Percentiles rank a stretch among this genome's conserved stretches.
These are phyloP conservation scores for Vanderwaltozyma verrucispora DNA, from an alignment of 805 yeast genomes.

Conservation along the genomic window DNA sequence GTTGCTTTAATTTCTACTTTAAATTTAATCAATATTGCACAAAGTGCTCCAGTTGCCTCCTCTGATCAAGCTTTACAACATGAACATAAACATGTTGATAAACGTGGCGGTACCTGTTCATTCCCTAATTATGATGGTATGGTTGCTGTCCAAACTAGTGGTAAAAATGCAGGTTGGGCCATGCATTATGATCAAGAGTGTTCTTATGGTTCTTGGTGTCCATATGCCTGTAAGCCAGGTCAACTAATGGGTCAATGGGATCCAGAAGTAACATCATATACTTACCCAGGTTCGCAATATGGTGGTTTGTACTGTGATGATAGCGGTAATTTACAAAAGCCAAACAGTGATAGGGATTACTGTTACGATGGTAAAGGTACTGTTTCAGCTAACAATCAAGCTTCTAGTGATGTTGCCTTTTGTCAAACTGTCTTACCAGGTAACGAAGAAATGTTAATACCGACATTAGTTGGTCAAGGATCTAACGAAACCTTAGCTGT, in stretches of 20 bases:
- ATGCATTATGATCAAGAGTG: conserved; percentile 66
- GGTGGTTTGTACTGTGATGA: conserved; percentile 77
- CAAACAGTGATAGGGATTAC: conserved; percentile 45
- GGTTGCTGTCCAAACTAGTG: conserved; percentile 52
- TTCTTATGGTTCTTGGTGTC: conserved; percentile 72
- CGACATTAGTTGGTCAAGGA: conserved; percentile 50
- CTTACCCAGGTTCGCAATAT: conserved; percentile 66
- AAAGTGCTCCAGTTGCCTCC: conserved; percentile 1
- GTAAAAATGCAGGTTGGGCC: conserved; percentile 78
- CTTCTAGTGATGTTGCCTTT: conserved; percentile 59
- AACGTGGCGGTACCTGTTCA: conserved; percentile 38
- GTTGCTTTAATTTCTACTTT: background rate
- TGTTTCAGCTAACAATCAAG: conserved; percentile 48
- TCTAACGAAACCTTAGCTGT: conserved; percentile 54
- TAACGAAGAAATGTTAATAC: conserved; percentile 88
- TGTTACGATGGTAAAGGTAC: conserved; percentile 76
- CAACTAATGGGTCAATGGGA: conserved; percentile 87
- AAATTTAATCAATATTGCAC: background rate
- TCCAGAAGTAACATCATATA: conserved; percentile 55
- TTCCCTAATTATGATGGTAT: conserved; percentile 63
- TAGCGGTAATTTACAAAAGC: conserved; percentile 57
- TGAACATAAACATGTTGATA: background rate
- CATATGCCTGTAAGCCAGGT: conserved; percentile 88
- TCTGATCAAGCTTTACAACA: background rate
- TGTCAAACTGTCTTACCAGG: conserved; percentile 94